Conservation (phyloP, 192 early-diverging fungal genomes). For the Backusella liffmaniae region DNA sequence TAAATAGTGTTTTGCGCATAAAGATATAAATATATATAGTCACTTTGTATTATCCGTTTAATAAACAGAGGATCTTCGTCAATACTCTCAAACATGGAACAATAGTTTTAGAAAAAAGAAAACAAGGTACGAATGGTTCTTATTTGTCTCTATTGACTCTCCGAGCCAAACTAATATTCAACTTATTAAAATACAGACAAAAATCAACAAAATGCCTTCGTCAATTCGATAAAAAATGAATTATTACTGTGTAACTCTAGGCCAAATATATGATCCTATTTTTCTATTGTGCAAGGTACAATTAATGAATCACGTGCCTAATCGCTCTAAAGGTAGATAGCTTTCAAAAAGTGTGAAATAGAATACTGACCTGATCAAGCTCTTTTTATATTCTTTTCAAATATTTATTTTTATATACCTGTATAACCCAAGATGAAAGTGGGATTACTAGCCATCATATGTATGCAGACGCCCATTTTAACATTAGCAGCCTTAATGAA, state of each 20-base stretch:
- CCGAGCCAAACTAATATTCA: not conserved
- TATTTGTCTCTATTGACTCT: not conserved
- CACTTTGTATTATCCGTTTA: not conserved
- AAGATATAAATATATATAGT: not conserved
- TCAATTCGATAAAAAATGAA: not conserved
- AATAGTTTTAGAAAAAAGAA: not conserved
- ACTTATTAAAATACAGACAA: not conserved
- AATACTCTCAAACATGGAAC: not conserved
- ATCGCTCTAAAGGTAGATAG: not conserved
- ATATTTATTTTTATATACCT: slow-evolving; percentile 5
- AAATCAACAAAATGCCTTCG: not conserved
- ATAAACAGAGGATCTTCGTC: not conserved
- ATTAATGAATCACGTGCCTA: not conserved
- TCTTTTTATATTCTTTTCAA: not conserved
- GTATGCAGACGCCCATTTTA: not conserved
- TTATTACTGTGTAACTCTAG: not conserved
- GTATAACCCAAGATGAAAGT: slow-evolving; percentile 3
- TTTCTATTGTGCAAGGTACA: not conserved
- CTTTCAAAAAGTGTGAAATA: not conserved
- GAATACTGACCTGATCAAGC: not conserved
- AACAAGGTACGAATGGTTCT: not conserved
- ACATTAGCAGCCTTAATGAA: slow-evolving; percentile 14
- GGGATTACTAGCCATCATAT: not conserved
- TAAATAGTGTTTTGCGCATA: too few species aligned
- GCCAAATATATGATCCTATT: not conserved